These are phyloP conservation scores for Chenopodium formosanum DNA, from an alignment of 148 eudicot genomes.

Conservation along the genomic window DNA sequence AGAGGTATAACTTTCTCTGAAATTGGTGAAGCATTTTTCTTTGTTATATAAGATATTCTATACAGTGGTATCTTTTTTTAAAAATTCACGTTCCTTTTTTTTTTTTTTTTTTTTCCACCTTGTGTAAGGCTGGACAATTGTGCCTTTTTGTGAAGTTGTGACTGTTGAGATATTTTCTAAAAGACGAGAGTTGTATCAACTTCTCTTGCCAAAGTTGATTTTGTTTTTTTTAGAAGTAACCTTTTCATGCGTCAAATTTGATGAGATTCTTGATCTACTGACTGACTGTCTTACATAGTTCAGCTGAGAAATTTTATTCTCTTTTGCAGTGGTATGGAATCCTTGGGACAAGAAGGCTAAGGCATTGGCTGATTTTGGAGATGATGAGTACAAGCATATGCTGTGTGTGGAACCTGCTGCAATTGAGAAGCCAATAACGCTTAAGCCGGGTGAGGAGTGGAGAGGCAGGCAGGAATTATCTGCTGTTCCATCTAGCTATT, in stretches of 20 bases:
- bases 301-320: not conserved
- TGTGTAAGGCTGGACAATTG: not conserved
- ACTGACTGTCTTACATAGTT: not conserved
- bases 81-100: not conserved
- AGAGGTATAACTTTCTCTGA: no score
- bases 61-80: not conserved
- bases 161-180: not conserved
- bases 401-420: constrained; percentile 91
- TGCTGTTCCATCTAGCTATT: constrained; percentile 84
- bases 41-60: no score
- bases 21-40: no score
- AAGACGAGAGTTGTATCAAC: not conserved
- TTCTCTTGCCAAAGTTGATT: not conserved
- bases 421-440: constrained; percentile 73
- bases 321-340: constrained; percentile 80
- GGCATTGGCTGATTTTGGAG: constrained; percentile 84
- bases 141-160: not conserved
- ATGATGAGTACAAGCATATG: constrained; percentile 89
- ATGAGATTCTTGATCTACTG: not conserved
- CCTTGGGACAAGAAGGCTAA: constrained; percentile 97
- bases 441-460: constrained; percentile 95
- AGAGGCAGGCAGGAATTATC: constrained; percentile 81
- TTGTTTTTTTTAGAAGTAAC: not conserved
- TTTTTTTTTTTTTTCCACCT: not conserved
- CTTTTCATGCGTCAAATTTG: not conserved